phyloP scores from a whole-genome alignment of 768 basidiomycete species.

The Pulveroboletus sp. region DNA sequence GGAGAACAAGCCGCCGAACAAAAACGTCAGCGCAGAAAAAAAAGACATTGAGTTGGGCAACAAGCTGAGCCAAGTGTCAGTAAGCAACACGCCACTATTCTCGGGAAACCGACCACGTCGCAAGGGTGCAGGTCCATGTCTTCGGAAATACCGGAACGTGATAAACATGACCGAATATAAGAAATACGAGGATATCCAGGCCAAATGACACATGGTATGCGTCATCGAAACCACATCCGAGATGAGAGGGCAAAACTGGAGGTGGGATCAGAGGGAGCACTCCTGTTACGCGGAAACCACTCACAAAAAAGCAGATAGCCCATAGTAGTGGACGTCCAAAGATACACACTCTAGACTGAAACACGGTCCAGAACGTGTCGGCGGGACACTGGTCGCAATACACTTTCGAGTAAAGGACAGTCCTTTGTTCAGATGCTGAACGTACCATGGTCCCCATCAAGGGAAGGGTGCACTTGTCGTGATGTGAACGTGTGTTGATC shows the following conservation, averaged over 20 bases:
- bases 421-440: background rate
- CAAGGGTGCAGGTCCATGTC: background rate
- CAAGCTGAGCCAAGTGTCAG: conserved; percentile 5
- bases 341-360: background rate
- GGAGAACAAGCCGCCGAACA: background rate
- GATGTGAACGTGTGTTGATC: conserved; percentile 2
- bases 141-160: background rate
- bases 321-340: conserved; percentile 8
- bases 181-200: conserved; percentile 12
- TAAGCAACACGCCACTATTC: background rate
- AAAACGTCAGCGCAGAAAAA: conserved; percentile 3
- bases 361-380: conserved; percentile 2
- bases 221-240: conserved; percentile 20
- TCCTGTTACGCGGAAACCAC: background rate
- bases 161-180: conserved; percentile 7
- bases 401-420: background rate
- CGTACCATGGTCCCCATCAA: conserved; percentile 4
- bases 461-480: conserved; percentile 1
- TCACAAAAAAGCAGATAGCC: conserved; percentile 22
- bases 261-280: background rate
- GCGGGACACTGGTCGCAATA: background rate
- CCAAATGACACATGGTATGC: conserved; percentile 10
- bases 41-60: background rate
- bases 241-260: conserved; percentile 20
- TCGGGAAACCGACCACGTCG: conserved; percentile 6